Percentiles rank a stretch among this genome's conserved stretches.
Conservation (phyloP, 345 rosid genomes). For the Eutrema heterophyllum region DNA sequence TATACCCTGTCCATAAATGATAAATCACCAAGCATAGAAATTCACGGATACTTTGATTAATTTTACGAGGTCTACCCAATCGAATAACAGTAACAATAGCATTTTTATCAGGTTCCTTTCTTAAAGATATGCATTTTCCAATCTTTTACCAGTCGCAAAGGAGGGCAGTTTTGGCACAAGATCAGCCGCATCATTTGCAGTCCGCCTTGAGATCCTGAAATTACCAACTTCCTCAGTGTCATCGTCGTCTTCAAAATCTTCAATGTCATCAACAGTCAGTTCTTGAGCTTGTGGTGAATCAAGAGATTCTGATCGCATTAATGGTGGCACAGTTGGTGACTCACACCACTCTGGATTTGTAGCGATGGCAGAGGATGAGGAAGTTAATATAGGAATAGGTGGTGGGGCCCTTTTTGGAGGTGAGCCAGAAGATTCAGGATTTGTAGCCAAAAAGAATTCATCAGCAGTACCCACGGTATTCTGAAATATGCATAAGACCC, state of each 20-base stretch:
- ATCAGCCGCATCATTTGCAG: conserved; percentile 64
- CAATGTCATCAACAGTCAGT: conserved; percentile 97
- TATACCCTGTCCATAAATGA: not conserved
- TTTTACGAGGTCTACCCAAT: not conserved
- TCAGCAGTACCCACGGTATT: conserved; percentile 56
- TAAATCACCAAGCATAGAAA: not conserved
- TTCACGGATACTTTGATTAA: not conserved
- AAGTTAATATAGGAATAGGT: conserved; percentile 41
- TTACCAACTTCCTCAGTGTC: conserved; percentile 57
- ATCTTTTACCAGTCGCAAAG: conserved; percentile 72
- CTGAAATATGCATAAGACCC: conserved; percentile 42
- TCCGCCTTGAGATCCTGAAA: conserved; percentile 68
- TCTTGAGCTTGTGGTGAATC: conserved; percentile 65
- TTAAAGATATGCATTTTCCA: not conserved
- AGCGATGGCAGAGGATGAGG: conserved; percentile 43
- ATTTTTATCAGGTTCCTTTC: not conserved
- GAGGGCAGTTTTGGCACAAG: conserved; percentile 68
- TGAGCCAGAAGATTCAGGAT: conserved; percentile 75
- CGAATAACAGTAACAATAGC: not conserved
- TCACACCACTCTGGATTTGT: conserved; percentile 35
- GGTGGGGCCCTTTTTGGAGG: conserved; percentile 97
- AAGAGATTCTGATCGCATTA: conserved; percentile 62
- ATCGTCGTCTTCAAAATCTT: conserved; percentile 88
- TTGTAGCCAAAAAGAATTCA: conserved; percentile 88
- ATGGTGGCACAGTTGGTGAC: conserved; percentile 46